These are phyloP conservation scores for Candida montana DNA, from an alignment of 805 yeast species.

Conservation along the genomic window DNA sequence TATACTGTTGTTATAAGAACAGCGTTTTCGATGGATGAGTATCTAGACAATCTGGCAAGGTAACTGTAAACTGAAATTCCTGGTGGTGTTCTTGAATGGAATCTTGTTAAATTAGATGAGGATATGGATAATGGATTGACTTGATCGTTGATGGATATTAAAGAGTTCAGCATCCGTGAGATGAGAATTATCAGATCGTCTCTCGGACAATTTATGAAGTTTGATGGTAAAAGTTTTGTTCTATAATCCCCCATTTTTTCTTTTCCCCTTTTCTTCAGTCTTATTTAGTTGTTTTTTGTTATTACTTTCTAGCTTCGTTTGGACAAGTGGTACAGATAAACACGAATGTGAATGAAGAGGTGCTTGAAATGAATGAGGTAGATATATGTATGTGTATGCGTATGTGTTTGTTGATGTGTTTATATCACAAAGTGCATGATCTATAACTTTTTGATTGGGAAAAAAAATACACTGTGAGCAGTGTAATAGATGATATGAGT, in stretches of 20 bases:
- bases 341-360: neutral
- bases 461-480: neutral
- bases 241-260: neutral
- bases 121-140: slow-evolving; percentile 27
- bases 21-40: slow-evolving; percentile 80
- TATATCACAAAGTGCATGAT: slow-evolving; percentile 7
- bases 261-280: slow-evolving; percentile 1
- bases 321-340: too few species aligned
- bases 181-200: slow-evolving; percentile 68
- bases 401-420: neutral
- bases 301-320: too few species aligned
- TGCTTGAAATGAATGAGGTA: too few species aligned
- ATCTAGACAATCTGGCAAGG: slow-evolving; percentile 68
- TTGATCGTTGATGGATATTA: slow-evolving; percentile 71
- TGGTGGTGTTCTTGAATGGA: slow-evolving; percentile 93
- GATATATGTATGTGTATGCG: too few species aligned
- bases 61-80: slow-evolving; percentile 76
- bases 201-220: slow-evolving; percentile 60
- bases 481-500: too few species aligned
- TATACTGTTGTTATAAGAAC: slow-evolving; percentile 79
- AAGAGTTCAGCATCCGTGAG: slow-evolving; percentile 72
- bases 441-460: neutral
- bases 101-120: slow-evolving; percentile 60
- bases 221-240: slow-evolving; percentile 22
- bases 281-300: neutral